Percentiles rank a stretch among this genome's conserved stretches.
phyloP scores from a whole-genome alignment of 257 asterid genomes.

The Phtheirospermum japonicum region DNA sequence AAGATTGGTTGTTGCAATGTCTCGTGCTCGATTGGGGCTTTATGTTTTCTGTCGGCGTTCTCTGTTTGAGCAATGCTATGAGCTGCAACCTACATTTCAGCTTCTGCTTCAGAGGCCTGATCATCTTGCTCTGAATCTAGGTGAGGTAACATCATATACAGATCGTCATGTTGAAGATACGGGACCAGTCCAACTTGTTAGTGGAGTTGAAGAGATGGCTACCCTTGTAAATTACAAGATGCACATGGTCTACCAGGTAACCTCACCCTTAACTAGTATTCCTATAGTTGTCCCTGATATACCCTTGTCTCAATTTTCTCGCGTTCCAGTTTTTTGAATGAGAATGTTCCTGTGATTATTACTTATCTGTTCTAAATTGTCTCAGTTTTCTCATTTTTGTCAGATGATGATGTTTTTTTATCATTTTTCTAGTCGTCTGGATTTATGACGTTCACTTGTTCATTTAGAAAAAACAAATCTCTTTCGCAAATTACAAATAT shows the following conservation, averaged over 20 bases:
- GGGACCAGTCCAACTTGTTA: conserved; percentile 54
- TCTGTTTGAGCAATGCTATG: conserved; percentile 95
- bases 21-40: conserved; percentile 98
- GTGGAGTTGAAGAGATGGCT: conserved; percentile 81
- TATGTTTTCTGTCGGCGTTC: conserved; percentile 90
- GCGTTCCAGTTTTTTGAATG: not conserved
- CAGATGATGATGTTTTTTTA: not conserved
- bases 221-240: conserved; percentile 70
- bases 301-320: not conserved
- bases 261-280: conserved; percentile 18
- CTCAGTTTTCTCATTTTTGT: not conserved
- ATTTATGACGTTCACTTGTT: not conserved
- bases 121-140: conserved; percentile 65
- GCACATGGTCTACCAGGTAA: conserved; percentile 74
- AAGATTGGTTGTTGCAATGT: conserved; percentile 98
- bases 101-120: conserved; percentile 85
- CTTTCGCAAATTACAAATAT: not conserved
- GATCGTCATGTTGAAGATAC: conserved; percentile 79
- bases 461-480: not conserved
- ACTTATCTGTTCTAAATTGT: conserved; percentile 19
- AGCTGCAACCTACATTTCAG: conserved; percentile 87
- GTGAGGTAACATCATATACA: conserved; percentile 56
- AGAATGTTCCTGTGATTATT: not conserved
- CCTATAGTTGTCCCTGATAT: not conserved
- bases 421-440: not conserved